Base-by-base conservation (phyloP, 257 asterid species). In the Handroanthus guayacan region DNA sequence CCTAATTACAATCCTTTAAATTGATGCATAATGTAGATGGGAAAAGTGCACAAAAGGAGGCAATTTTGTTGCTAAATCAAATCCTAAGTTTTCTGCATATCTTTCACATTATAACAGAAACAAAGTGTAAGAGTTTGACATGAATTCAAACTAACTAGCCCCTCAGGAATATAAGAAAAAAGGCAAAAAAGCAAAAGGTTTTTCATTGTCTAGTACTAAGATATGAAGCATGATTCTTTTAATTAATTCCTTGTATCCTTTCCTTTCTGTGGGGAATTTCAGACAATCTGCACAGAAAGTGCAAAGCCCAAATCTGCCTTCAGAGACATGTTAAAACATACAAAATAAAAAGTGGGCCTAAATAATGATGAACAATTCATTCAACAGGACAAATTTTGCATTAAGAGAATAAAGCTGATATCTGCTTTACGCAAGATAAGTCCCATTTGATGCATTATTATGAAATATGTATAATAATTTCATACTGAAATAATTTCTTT, bases 371-470 rank as follows among this genome's bases (percentile, higher is more conserved):
- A 74, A 61, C 71, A 13, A 18, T 66, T 72, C 75, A 77, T 81
- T 55, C 66, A 67, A 74, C 12, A 75, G 69, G 67, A 62, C 85
- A 31, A 69, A 61, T 17, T 81, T 52, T 67, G 81, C 71, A 81
- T 72, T 78, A 75, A 58, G 75, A 78, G 39, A 77, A 80, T 65
- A 81, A 78, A 79, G 79, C 51, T 60, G 60, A 70, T 62, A 75
- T 71, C 77, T 78, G 80, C 90, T 87, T 87, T 86, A 76, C 80
- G 86, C 86, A 84, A 86, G 74, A 67, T 52, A 84, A 80, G 67
- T 78, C 58, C 65, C 72, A 79, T 48, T 62, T 74, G 56, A 16
- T 66, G 54, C 67, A 69, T 67, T 47, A 76, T 70, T 55, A 25
- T 25, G 31, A 25, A 25, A 25, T 25, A 25, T 25, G 1, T 25